Conservation (phyloP, 2,329 filamentous ascomycete genomes). For the Aureobasidium pullulans region DNA sequence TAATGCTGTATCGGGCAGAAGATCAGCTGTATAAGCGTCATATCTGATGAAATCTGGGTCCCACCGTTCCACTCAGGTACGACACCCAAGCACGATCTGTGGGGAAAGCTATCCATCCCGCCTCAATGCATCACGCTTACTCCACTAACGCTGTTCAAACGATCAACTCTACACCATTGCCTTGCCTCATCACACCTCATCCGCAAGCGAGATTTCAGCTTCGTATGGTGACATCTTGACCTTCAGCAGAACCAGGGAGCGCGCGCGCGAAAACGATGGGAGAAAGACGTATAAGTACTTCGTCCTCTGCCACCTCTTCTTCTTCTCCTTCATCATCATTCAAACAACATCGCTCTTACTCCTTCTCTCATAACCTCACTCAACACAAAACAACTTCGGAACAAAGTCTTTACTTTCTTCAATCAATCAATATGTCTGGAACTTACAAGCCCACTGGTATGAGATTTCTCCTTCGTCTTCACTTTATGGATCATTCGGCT, state of each 20-base stretch:
- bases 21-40: constrained; percentile 12
- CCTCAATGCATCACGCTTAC: too few species aligned
- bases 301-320: constrained; percentile 3
- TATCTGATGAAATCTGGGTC: not conserved
- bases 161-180: not conserved
- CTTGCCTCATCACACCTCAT: constrained; percentile 2
- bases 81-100: constrained; percentile 2
- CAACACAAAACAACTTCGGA: constrained; percentile 10
- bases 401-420: constrained; percentile 12
- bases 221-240: too few species aligned
- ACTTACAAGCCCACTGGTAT: constrained; percentile 30
- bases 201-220: not conserved
- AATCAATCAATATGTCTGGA: constrained; percentile 25
- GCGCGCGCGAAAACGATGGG: not conserved
- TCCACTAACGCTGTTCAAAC: not conserved
- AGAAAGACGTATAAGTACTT: constrained; percentile 10
- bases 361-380: constrained; percentile 12
- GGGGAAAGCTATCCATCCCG: not conserved
- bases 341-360: not conserved
- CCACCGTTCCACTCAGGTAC: not conserved
- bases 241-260: too few species aligned
- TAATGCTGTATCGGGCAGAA: not conserved
- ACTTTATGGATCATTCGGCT: not conserved
- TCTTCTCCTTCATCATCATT: constrained; percentile 1
- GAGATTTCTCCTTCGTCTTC: not conserved